phyloP scores from a whole-genome alignment of 805 yeast species.

The Pichia occidentalis region DNA sequence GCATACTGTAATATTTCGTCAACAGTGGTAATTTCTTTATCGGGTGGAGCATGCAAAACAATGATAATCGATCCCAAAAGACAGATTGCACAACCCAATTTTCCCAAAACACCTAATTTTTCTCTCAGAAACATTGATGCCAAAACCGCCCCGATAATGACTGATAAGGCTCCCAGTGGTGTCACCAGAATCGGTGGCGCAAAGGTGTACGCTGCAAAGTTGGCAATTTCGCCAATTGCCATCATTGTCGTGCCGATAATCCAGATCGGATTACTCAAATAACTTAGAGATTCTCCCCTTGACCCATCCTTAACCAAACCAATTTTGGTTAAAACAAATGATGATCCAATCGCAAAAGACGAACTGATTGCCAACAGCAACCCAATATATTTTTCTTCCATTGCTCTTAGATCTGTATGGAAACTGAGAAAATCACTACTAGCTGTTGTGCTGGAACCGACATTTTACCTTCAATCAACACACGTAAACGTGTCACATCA shows the following conservation, averaged over 20 bases:
- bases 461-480: not conserved
- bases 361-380: slow-evolving; percentile 81
- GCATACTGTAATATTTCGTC: slow-evolving; percentile 84
- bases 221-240: slow-evolving; percentile 90
- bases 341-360: slow-evolving; percentile 84
- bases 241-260: slow-evolving; percentile 87
- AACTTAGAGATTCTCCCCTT: slow-evolving; percentile 68
- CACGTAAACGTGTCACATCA: too few relatives aligned
- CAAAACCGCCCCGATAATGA: slow-evolving; percentile 84
- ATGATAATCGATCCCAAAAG: slow-evolving; percentile 82
- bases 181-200: slow-evolving; percentile 92
- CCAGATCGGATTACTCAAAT: slow-evolving; percentile 83
- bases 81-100: slow-evolving; percentile 90
- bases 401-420: slow-evolving; percentile 9
- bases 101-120: slow-evolving; percentile 80
- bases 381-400: slow-evolving; percentile 86
- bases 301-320: slow-evolving; percentile 67
- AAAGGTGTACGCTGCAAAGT: slow-evolving; percentile 91
- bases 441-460: too few relatives aligned
- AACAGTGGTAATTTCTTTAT: slow-evolving; percentile 78
- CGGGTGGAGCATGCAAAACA: slow-evolving; percentile 91
- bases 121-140: slow-evolving; percentile 82
- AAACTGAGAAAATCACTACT: not conserved
- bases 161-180: slow-evolving; percentile 85
- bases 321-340: slow-evolving; percentile 82